Evolutionary conservation across 2,329 filamentous ascomycete species (phyloP).

Genomic region (Arthrobotrys entomopaga): DNA sequence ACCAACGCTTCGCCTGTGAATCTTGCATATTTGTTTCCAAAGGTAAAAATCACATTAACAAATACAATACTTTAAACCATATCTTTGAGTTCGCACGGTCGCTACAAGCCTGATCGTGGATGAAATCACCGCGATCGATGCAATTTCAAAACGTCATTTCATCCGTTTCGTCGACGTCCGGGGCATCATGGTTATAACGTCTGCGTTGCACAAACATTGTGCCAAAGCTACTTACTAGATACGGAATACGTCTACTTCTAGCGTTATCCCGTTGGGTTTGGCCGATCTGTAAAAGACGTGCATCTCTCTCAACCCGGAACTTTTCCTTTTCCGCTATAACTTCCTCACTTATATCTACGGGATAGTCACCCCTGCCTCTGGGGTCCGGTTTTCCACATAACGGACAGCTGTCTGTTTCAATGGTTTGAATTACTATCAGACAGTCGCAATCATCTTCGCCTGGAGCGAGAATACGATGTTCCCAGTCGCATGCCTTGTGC

Average conservation of each 20-base stretch:
- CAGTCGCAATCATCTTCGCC: not conserved
- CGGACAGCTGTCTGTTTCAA: not conserved
- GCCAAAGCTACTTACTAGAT: not conserved
- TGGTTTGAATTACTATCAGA: not conserved
- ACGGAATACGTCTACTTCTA: not conserved
- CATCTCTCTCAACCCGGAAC: not conserved
- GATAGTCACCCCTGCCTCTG: conserved; percentile 5
- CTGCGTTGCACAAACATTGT: no score
- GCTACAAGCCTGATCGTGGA: no score
- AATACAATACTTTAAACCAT: no score
- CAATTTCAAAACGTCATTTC: no score
- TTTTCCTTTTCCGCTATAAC: not conserved
- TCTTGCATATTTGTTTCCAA: no score
- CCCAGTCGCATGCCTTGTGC: conserved; percentile 9
- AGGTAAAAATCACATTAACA: no score
- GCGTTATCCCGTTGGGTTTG: conserved; percentile 1
- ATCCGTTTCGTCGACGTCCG: no score
- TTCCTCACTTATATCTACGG: conserved; percentile 6
- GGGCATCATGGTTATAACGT: no score
- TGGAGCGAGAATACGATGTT: conserved; percentile 4
- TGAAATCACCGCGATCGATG: no score
- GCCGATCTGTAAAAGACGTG: not conserved
- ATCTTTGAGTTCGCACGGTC: no score
- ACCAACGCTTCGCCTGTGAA: no score
- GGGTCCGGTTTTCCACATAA: not conserved